Base-by-base conservation (phyloP, 805 yeast genomes). In the Ascoidea asiatica region DNA sequence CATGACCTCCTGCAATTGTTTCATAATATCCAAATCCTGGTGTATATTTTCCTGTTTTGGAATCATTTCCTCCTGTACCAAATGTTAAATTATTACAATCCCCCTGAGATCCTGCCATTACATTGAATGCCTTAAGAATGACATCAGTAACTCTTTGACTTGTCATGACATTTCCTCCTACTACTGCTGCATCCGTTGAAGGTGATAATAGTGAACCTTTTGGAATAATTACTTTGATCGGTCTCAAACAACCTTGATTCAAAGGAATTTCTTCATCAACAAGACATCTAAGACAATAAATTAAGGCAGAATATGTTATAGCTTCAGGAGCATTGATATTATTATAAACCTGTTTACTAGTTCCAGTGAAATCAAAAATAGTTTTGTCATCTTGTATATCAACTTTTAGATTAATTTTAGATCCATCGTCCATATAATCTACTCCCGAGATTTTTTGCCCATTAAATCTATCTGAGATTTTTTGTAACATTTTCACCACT, bases 91-190 rank as follows among this genome's bases (percentile, higher is more conserved):
- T 92, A 62, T 92, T 90, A 60, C 95, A 86, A 48, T 92, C 88
- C 39, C 97, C 96, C 63, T 90, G 97, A 1, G 97, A 88, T 51
- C 88, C 96, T 2, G 97, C 97, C 66, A 87, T 83, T 4, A 88
- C 87, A 48, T 75, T 71, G 59, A 92, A 88, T 0, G 97, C 92
- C 54, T 80, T 81, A 55, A 90, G 67, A 38, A 92, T 75, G 2
- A 84, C 90, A 61, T 89, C 97, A 0, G 95, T 88, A 41, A 92
- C 78, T 53, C 97, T 72, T 61, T 92, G 97, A 1, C 96, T 82
- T 1, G 97, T 90, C 63, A 89, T 82, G 5, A 90, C 97, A 59
- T 90, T 90, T 6, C 96, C 96, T 40, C 89, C 92, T 18, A 90
- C 97, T 36, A 87, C 95, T 1, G 97, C 98, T 41, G 94, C 90